Conservation (phyloP, 1,284 basidiomycete species). For the Trichosporon asahii region DNA sequence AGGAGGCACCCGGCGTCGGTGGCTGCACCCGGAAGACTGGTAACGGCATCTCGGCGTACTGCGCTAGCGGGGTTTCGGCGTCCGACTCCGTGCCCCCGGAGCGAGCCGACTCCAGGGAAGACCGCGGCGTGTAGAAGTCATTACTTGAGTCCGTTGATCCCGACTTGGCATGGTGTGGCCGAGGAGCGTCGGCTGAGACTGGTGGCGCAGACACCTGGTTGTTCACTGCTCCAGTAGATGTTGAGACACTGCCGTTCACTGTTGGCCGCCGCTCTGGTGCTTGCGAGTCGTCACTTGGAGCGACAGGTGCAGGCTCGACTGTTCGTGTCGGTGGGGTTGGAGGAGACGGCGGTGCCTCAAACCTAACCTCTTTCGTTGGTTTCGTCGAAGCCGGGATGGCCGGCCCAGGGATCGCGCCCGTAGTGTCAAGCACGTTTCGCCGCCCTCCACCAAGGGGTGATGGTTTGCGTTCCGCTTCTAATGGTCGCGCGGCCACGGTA, state of each 20-base stretch:
- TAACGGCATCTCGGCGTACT: conserved; percentile 9
- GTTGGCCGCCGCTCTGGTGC: neutral
- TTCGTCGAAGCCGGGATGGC: neutral
- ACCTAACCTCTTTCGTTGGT: neutral
- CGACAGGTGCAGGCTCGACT: neutral
- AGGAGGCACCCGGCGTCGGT: conserved; percentile 15
- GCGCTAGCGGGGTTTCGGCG: conserved; percentile 11
- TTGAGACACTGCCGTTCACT: neutral
- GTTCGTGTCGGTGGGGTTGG: neutral
- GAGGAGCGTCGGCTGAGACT: neutral
- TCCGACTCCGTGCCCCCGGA: neutral
- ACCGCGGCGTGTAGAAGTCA: conserved; percentile 17
- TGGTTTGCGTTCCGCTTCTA: neutral
- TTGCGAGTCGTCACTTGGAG: neutral
- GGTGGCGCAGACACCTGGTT: neutral
- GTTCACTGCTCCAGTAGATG: neutral
- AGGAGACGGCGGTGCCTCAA: conserved; percentile 1
- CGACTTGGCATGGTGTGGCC: neutral
- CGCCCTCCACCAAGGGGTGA: neutral
- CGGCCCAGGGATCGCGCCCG: neutral
- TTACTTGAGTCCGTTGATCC: conserved; percentile 3
- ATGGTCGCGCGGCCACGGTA: neutral
- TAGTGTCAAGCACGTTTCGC: neutral
- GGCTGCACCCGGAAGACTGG: conserved; percentile 21
- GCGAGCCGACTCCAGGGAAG: conserved; percentile 13